Conservation (phyloP, 139 green algal species). For the Mesostigma viride region DNA sequence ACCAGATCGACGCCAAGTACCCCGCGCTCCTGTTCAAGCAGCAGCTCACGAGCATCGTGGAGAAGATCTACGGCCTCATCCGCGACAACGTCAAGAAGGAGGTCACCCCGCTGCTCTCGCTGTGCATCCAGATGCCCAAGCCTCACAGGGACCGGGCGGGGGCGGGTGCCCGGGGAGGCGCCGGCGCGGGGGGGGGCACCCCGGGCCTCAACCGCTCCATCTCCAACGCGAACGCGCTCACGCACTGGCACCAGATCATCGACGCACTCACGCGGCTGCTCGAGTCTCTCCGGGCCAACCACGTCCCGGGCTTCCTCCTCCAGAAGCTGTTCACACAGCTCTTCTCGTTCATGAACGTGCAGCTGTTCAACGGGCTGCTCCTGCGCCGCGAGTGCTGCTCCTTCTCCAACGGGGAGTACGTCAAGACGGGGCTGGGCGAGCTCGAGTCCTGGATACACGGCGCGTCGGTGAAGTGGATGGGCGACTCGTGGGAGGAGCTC, state of each 20-base stretch:
- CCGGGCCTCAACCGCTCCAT: slow-evolving; percentile 49
- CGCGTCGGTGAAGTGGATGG: slow-evolving; percentile 56
- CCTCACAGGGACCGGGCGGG: neutral
- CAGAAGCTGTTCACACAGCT: slow-evolving; percentile 51
- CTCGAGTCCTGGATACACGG: slow-evolving; percentile 86
- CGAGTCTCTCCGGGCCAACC: slow-evolving; percentile 55
- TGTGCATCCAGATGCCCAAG: slow-evolving; percentile 53
- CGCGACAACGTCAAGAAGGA: slow-evolving; percentile 96
- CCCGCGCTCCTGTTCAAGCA: slow-evolving; percentile 98
- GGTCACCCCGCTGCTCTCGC: slow-evolving; percentile 68
- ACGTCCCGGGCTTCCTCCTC: slow-evolving; percentile 82
- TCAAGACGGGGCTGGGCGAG: slow-evolving; percentile 85
- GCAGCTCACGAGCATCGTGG: slow-evolving; percentile 93
- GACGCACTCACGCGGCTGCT: slow-evolving; percentile 70
- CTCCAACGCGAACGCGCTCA: slow-evolving; percentile 72
- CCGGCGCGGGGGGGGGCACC: slow-evolving; percentile 25
- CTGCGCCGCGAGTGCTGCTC: slow-evolving; percentile 97
- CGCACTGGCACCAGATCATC: slow-evolving; percentile 83
- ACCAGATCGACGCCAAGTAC: slow-evolving; percentile 94
- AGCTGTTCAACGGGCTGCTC: slow-evolving; percentile 98
- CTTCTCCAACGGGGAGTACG: slow-evolving; percentile 98
- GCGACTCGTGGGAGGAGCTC: slow-evolving; percentile 84
- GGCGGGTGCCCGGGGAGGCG: too few relatives aligned
- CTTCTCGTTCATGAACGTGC: slow-evolving; percentile 93
- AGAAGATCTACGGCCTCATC: slow-evolving; percentile 96